Evolutionary conservation across 768 basidiomycete genomes (phyloP).

Genomic region (Kwoniella botswanensis): DNA sequence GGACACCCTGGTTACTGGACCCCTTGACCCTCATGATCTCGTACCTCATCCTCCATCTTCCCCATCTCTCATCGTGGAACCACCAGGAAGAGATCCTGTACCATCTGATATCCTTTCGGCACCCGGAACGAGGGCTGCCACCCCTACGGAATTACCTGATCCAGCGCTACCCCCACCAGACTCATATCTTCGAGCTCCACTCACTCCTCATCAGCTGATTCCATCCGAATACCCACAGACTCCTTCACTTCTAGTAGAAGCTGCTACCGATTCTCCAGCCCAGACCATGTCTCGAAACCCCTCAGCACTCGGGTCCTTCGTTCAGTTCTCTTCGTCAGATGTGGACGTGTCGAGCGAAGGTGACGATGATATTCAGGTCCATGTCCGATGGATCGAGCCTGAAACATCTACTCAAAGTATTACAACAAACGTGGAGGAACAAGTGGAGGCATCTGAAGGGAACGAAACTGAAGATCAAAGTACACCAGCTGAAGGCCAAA

Average conservation of each 20-base stretch:
- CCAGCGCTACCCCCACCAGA: constrained; percentile 16
- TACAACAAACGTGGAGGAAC: neutral
- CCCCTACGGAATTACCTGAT: constrained; percentile 24
- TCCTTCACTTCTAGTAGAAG: constrained; percentile 19
- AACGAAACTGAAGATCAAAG: neutral
- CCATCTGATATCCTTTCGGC: constrained; percentile 4
- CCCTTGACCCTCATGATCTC: constrained; percentile 18
- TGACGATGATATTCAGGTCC: constrained; percentile 17
- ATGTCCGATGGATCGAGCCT: constrained; percentile 7
- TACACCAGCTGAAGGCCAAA: neutral
- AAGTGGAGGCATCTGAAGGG: neutral
- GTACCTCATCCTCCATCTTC: constrained; percentile 9
- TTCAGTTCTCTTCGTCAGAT: neutral
- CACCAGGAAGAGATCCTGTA: constrained; percentile 21
- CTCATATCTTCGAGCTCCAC: constrained; percentile 12
- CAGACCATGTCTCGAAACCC: constrained; percentile 6
- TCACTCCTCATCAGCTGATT: constrained; percentile 23
- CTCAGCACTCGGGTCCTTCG: neutral
- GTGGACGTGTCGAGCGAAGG: constrained; percentile 3
- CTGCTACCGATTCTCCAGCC: constrained; percentile 14
- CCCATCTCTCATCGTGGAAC: constrained; percentile 33
- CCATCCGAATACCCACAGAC: constrained; percentile 10
- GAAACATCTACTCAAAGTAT: neutral
- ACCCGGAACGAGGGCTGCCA: constrained; percentile 3
- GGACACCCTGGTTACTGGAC: constrained; percentile 8